Base-by-base conservation (phyloP, 106 monocot genomes). In the Dendrobium chrysotoxum region DNA sequence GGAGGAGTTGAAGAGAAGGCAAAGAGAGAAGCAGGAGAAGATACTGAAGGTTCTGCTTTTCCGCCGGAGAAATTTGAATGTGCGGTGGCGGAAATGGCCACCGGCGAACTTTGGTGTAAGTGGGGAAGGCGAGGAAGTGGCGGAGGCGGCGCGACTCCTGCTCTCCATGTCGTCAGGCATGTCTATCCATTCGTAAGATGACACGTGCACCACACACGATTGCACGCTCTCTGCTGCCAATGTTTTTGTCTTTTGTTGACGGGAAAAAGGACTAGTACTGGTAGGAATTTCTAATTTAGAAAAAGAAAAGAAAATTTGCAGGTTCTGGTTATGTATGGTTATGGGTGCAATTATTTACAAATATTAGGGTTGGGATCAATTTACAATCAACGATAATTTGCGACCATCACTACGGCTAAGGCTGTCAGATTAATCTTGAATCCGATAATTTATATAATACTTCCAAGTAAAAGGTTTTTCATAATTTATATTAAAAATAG, bases 21-120 rank as follows among this genome's bases (percentile, higher is more conserved):
- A 76, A 44, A 76, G 76, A 11, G 76, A 76, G 47, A 76, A 76
- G 47, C 76, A 76, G 76, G 76, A 76, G 76, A 50, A 76, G 76
- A 26, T 50, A 0, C 28, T 76, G 28, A 23, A 40, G n/a, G 26
- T 50, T 45, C 28, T 76, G n/a, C 46, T 76, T 50, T 26, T 9
- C 15, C 46, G 40, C 46, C 46, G 76, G 47, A 76, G 28, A 4
- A 21, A 74, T 26, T 16, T 15, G 28, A 26, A 46, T 3, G 8
- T 8, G 11, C n/a, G 41, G 74, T 5, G 74, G 41, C 18, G 21
- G 41, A 42, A 15, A 21, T 42, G 40, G 40, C 8, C 74, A 21
- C 41, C 41, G 41, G 40, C 41, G 41, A 11, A 20, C 5, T 7
- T 23, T 4, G 74, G 2, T 30, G 74, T 21, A n/a, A 39, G 42